Percentiles rank a stretch among this genome's conserved stretches.
phyloP scores from a whole-genome alignment of 164 flowering plant genomes.

The Liriodendron chinense region DNA sequence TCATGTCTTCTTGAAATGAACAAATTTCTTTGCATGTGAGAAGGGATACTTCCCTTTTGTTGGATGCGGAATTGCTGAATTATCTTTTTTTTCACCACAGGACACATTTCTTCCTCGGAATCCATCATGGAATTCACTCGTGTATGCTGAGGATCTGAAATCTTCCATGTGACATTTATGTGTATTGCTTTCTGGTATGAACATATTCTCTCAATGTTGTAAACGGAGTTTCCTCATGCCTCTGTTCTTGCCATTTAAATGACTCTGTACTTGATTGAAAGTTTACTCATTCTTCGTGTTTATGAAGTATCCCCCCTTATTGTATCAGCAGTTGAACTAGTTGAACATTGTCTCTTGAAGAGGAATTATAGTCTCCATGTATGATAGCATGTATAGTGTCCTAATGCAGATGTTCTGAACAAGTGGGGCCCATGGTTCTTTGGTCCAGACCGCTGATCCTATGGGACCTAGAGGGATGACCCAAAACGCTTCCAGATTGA shows the following conservation, averaged over 20 bases:
- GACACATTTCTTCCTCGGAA: conserved; percentile 75
- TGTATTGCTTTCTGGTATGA: not conserved
- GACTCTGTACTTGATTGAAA: not conserved
- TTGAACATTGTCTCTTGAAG: too few relatives aligned
- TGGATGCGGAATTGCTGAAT: not conserved
- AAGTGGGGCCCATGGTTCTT: too few relatives aligned
- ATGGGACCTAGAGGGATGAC: too few relatives aligned
- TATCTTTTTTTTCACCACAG: conserved; percentile 26
- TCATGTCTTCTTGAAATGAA: too few relatives aligned
- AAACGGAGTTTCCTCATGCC: not conserved
- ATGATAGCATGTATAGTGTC: too few relatives aligned
- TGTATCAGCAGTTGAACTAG: too few relatives aligned
- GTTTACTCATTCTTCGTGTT: not conserved
- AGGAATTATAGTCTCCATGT: too few relatives aligned
- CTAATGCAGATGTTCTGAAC: too few relatives aligned
- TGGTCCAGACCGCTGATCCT: too few relatives aligned
- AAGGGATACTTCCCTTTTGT: not conserved
- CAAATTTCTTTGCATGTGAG: not conserved
- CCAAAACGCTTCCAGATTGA: too few relatives aligned
- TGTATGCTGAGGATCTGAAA: conserved; percentile 40
- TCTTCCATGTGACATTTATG: conserved; percentile 34
- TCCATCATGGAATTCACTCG: conserved; percentile 54
- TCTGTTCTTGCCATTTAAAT: not conserved
- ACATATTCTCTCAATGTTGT: not conserved
- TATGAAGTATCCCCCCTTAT: too few relatives aligned